Percentiles rank a stretch among this genome's conserved stretches.
Evolutionary conservation across 768 basidiomycete species (phyloP).

Genomic region (Lentinula edodes): DNA sequence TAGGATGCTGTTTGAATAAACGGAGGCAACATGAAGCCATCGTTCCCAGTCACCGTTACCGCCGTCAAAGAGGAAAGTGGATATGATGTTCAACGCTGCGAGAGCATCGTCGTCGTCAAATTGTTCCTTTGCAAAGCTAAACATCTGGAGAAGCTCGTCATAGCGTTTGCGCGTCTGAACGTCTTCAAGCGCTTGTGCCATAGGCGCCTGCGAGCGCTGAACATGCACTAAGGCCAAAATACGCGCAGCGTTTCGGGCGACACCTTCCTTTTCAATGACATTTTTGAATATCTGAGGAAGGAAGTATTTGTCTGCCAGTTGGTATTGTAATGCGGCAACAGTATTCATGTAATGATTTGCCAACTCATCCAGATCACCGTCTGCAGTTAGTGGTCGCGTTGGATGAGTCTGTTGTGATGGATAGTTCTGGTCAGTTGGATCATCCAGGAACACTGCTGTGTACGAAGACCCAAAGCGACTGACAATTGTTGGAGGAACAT

Average conservation of each 20-base stretch:
- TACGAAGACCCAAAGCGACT: not conserved
- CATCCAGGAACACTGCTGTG: not conserved
- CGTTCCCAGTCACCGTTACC: constrained; percentile 64
- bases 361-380: not conserved
- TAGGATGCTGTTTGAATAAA: constrained; percentile 49
- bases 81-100: constrained; percentile 71
- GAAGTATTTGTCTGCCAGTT: constrained; percentile 51
- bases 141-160: constrained; percentile 17
- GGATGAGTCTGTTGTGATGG: not conserved
- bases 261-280: constrained; percentile 38
- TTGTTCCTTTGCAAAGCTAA: constrained; percentile 14
- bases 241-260: constrained; percentile 53
- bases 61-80: constrained; percentile 73
- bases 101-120: constrained; percentile 66
- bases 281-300: constrained; percentile 43
- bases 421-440: not conserved
- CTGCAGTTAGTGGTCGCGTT: not conserved
- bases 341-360: constrained; percentile 42
- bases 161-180: constrained; percentile 20
- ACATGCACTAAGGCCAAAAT: constrained; percentile 59
- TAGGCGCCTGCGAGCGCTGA: constrained; percentile 21
- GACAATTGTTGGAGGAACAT: not conserved
- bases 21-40: constrained; percentile 59
- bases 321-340: constrained; percentile 65
- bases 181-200: constrained; percentile 16